Conservation (phyloP, 371 early-diverging fungal genomes). For the Amoeboaphelidium protococcarum region DNA sequence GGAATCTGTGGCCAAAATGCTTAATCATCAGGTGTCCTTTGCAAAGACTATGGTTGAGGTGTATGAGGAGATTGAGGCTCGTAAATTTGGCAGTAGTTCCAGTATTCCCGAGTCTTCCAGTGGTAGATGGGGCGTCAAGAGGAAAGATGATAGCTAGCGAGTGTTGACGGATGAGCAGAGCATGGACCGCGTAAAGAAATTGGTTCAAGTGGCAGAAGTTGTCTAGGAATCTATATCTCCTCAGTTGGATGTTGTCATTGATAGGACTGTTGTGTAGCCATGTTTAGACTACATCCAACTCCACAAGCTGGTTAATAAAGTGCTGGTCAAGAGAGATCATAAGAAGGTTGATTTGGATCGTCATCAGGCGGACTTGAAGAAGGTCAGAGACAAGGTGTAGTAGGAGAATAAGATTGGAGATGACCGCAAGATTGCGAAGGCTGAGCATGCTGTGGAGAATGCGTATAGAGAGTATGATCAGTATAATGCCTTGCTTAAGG, state of each 20-base stretch:
- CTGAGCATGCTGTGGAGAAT: neutral
- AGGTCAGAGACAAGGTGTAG: constrained; percentile 23
- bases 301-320: constrained; percentile 32
- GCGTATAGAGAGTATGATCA: neutral
- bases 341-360: constrained; percentile 63
- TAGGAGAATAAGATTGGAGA: neutral
- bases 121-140: neutral
- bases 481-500: neutral
- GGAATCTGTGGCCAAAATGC: constrained; percentile 31
- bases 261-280: constrained; percentile 38
- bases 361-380: constrained; percentile 30
- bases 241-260: constrained; percentile 42
- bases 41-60: constrained; percentile 29
- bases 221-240: constrained; percentile 31
- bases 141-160: constrained; percentile 6
- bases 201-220: constrained; percentile 14
- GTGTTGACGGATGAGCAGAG: constrained; percentile 10
- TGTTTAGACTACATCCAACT: constrained; percentile 28
- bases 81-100: no score
- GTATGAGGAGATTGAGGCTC: no score
- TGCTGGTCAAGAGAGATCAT: constrained; percentile 47
- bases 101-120: neutral
- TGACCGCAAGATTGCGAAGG: neutral
- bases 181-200: constrained; percentile 12
- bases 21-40: constrained; percentile 36